These are phyloP conservation scores for Graphiopsis chlorocephala DNA, from an alignment of 2,329 filamentous ascomycete genomes.

Conservation along the genomic window DNA sequence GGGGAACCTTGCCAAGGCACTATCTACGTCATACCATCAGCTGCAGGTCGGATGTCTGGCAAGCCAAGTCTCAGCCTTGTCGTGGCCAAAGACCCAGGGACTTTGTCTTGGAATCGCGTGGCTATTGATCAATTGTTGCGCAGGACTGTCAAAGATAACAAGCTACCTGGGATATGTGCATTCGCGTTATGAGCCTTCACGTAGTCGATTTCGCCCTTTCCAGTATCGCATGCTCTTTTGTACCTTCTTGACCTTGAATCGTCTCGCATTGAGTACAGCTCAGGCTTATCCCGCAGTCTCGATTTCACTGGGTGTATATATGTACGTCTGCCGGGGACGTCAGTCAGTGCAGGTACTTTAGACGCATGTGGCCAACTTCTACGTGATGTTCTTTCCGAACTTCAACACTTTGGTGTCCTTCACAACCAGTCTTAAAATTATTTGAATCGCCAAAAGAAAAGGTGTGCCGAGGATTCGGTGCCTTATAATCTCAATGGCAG, in stretches of 20 bases:
- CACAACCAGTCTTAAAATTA: neutral
- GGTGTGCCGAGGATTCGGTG: neutral
- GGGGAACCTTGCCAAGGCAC: neutral
- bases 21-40: neutral
- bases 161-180: neutral
- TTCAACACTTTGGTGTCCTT: neutral
- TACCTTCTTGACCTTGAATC: neutral
- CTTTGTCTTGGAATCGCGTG: neutral
- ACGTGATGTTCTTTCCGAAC: neutral
- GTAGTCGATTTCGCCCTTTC: neutral
- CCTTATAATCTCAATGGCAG: neutral
- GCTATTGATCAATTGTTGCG: neutral
- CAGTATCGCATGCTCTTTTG: neutral
- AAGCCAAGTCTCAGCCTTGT: slow-evolving; percentile 5
- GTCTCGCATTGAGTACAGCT: neutral
- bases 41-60: neutral
- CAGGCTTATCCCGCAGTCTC: neutral
- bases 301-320: neutral
- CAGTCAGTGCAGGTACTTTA: neutral
- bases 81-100: neutral
- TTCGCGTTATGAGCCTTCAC: neutral
- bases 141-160: neutral
- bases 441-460: neutral
- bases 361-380: neutral
- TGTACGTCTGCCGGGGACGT: neutral